Evolutionary conservation across 495 filamentous ascomycete genomes (phyloP), one percentile per base, ranked within the genome.

Genomic region (Aspergillus carlsbadensis): DNA sequence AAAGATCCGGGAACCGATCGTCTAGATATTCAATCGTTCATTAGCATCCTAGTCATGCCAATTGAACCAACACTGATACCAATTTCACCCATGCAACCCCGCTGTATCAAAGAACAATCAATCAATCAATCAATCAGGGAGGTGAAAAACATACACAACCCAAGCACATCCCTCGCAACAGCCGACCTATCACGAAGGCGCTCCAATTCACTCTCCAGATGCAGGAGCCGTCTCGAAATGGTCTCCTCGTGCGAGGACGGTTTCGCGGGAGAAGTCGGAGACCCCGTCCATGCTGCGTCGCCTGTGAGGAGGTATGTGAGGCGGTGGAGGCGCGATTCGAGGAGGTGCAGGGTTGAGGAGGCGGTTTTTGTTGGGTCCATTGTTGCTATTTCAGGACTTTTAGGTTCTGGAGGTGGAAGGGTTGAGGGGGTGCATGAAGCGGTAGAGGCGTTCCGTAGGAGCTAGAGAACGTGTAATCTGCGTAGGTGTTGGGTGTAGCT

Each of bases 251-350:
- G 52, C 5, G 69, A 66, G 5, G 69, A 42, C 21, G 70, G 75
- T 52, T 71, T 74, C 41, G 66, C 60, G 34, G 69, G 74, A n/a
- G 64, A 60, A 44, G 59, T 67, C 69, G 80, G 56, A 70, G 71
- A 39, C 58, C 69, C 59, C 58, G 68, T 62, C 80, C 76, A 69
- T 54, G 71, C 66, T 13, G 69, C 68, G 65, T 74, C 65, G 60
- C 90, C 90, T 58, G 84, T 84, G 44, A 96, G 76, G 29, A 88
- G 77, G 70, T 87, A 92, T 58, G 90, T 85, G 44, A 95, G 75
- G 22, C 88, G 81, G 44, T 79, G 77, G 31, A 96, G 79, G 35
- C 92, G 87, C n/a, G 76, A 75, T 61, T 92, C 87, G 5, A 96
- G 86, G 46, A 90, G 78, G 33, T 87, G 84, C 44, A 95, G 83